A percentile compares a stretch with the other conserved stretches of the same genome.
Evolutionary conservation across 371 early-diverging fungal species (phyloP).

Genomic region (Coemansia sp.): DNA sequence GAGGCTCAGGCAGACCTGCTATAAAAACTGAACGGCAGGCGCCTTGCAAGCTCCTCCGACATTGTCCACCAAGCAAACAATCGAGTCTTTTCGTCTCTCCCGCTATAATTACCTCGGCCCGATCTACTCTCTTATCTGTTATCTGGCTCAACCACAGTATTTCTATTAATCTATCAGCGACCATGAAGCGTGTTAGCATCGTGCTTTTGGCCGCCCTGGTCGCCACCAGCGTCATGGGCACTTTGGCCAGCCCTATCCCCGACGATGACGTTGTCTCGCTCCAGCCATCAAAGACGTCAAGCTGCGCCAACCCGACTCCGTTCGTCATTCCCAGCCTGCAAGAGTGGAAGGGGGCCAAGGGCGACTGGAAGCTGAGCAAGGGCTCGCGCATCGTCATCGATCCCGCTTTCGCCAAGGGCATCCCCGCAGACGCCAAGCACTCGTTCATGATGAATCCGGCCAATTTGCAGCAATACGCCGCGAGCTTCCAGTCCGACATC

Average conservation of each 20-base stretch:
- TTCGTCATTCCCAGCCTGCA: constrained; percentile 44
- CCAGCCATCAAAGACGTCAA: constrained; percentile 6
- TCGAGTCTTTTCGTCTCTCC: too few species aligned
- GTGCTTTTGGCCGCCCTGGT: constrained; percentile 30
- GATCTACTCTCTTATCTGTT: background rate
- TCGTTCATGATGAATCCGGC: constrained; percentile 41
- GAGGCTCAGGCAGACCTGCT: too few species aligned
- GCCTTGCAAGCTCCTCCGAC: too few species aligned
- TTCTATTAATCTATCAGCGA: too few species aligned
- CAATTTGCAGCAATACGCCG: constrained; percentile 29
- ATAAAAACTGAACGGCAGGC: too few species aligned
- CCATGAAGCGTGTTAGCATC: constrained; percentile 39
- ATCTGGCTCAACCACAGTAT: background rate
- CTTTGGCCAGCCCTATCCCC: constrained; percentile 28
- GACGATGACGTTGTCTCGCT: background rate
- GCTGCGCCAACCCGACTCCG: constrained; percentile 31
- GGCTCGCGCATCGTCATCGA: constrained; percentile 38
- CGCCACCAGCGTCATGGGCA: constrained; percentile 19
- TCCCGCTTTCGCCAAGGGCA: constrained; percentile 30
- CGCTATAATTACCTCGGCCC: too few species aligned
- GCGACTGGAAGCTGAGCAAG: constrained; percentile 31
- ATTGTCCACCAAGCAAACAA: too few species aligned
- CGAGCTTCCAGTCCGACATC: constrained; percentile 35
- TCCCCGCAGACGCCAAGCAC: constrained; percentile 20
- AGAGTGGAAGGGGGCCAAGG: constrained; percentile 38